These are phyloP conservation scores for Hyaloscypha bicolor DNA, from an alignment of 495 filamentous ascomycete species.

Conservation along the genomic window DNA sequence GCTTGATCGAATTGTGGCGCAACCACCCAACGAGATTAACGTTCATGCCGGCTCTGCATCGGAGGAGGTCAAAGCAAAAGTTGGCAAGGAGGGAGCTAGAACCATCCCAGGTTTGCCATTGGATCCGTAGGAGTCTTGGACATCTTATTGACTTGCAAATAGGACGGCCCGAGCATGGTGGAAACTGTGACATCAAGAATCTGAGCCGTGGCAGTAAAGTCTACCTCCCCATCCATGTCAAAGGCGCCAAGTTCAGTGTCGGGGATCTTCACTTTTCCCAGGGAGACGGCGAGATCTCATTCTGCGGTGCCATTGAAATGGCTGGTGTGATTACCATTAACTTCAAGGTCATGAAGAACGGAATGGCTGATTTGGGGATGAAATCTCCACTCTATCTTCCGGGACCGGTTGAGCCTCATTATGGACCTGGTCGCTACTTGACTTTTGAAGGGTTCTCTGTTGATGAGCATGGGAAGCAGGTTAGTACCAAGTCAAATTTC, in stretches of 20 bases:
- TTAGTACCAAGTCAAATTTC: background rate
- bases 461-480: conserved; percentile 80
- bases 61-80: conserved; percentile 64
- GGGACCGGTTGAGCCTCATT: conserved; percentile 89
- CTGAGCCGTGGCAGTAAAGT: conserved; percentile 82
- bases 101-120: conserved; percentile 71
- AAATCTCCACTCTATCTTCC: conserved; percentile 89
- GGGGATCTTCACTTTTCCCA: conserved; percentile 58
- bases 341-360: conserved; percentile 84
- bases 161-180: conserved; percentile 43
- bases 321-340: conserved; percentile 91
- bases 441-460: conserved; percentile 97
- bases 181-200: conserved; percentile 92
- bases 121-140: too few species aligned
- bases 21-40: conserved; percentile 71
- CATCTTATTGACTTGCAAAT: conserved; percentile 18
- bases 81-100: conserved; percentile 85
- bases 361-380: conserved; percentile 74
- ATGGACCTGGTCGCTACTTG: conserved; percentile 81
- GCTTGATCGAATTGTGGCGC: conserved; percentile 74
- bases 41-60: conserved; percentile 71
- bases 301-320: conserved; percentile 98
- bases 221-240: conserved; percentile 82
- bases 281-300: conserved; percentile 79
- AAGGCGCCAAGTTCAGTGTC: conserved; percentile 89